Base-by-base conservation (phyloP, 139 green algal genomes). In the Tetraselmis chui region DNA sequence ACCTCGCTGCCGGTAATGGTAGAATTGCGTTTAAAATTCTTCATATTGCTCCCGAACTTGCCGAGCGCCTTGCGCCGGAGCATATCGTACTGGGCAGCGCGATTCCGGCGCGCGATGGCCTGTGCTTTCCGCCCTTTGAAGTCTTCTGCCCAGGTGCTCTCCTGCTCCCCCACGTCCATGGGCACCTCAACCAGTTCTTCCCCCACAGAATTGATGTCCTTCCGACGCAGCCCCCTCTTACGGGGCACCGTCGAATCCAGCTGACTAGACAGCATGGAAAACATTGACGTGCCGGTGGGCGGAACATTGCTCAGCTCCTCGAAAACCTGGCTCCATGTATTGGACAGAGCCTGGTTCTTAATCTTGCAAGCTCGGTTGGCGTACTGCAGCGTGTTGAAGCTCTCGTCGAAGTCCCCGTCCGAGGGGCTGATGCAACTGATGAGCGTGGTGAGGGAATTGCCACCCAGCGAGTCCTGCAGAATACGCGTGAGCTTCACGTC, bases 381-480 rank as follows among this genome's bases (percentile, higher is more conserved):
- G 76, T 91, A 92, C 84, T 93, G 92, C 26, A 95, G 88, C 1
- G 91, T 95, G 87, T 91, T 92, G 86, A 91, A 89, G 22, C 90
- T 94, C 85, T 95, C 91, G 80, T 93, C 90, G 84, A 93, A 91
- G 88, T 95, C 88, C 23, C 83, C 82, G 75, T 93, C 91, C 26
- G 82, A 88, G 76, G 84, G 83, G 30, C 82, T 89, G 82, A 93
- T 92, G 85, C 90, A 94, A 30, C 77, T 88, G 83, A 95, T 91
- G 45, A 95, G 88, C 29, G 91, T 80, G 0, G 91, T 94, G 23
- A 92, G 83, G 28, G 82, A 88, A 87, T 91, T 94, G 32, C 92
- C 92, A 23, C 90, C 91, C 59, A 95, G 86, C 23, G 89, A 92
- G 84, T 95, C 92, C 85, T 94, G 89, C 30, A 85, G 45, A 67